These are phyloP conservation scores for Brassica juncea DNA, from an alignment of 345 rosid genomes.

Conservation along the genomic window DNA sequence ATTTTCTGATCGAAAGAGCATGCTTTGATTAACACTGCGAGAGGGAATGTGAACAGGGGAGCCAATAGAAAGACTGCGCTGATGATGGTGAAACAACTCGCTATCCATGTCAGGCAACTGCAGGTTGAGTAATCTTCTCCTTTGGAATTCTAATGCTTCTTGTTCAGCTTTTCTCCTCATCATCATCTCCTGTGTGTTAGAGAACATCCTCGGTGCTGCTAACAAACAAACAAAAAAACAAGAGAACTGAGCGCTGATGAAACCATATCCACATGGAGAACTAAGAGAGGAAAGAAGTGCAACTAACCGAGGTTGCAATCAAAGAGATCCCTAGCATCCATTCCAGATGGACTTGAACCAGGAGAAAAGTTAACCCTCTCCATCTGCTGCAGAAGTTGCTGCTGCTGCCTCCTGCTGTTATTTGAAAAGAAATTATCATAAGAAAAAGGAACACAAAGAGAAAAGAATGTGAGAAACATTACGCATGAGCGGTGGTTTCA, in stretches of 20 bases:
- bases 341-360: constrained; percentile 62
- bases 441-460: constrained; percentile 21
- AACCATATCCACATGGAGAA: constrained; percentile 12
- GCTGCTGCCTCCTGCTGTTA: constrained; percentile 73
- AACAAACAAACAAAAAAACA: constrained; percentile 10
- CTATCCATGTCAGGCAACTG: constrained; percentile 78
- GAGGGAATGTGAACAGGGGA: constrained; percentile 49
- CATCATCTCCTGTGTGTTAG: constrained; percentile 57
- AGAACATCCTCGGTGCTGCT: constrained; percentile 63
- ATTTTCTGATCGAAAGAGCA: constrained; percentile 42
- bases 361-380: constrained; percentile 79
- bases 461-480: constrained; percentile 7
- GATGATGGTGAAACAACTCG: constrained; percentile 56
- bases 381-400: constrained; percentile 60
- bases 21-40: constrained; percentile 43
- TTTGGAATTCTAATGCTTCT: constrained; percentile 82
- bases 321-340: constrained; percentile 66
- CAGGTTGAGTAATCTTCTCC: constrained; percentile 73
- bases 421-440: constrained; percentile 20
- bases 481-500: constrained; percentile 1
- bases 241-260: constrained; percentile 5
- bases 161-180: constrained; percentile 83
- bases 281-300: background rate
- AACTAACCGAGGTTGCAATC: constrained; percentile 66
- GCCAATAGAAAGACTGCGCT: constrained; percentile 71